These are phyloP conservation scores for Abelmoschus esculentus DNA, from an alignment of 345 rosid species.

Conservation along the genomic window DNA sequence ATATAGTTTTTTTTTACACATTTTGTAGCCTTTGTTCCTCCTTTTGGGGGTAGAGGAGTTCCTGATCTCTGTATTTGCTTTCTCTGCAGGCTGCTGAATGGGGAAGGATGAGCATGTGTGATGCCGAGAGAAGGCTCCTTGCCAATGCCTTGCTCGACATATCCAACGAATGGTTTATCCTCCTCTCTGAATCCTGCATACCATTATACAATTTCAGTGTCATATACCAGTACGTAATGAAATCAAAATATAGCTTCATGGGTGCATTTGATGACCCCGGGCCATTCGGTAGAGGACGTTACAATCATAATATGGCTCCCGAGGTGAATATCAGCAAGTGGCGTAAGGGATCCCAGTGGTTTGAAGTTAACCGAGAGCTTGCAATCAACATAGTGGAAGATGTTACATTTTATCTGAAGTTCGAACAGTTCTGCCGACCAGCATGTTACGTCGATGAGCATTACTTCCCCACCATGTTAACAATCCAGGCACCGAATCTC, in stretches of 20 bases:
- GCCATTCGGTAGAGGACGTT: conserved; percentile 83
- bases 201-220: conserved; percentile 72
- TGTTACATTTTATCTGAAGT: conserved; percentile 50
- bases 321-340: conserved; percentile 63
- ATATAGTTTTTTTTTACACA: background rate
- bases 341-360: conserved; percentile 98
- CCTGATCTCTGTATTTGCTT: conserved; percentile 10
- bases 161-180: conserved; percentile 81
- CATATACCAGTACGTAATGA: conserved; percentile 54
- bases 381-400: conserved; percentile 68
- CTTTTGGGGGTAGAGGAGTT: background rate
- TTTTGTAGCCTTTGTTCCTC: background rate
- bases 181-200: conserved; percentile 91
- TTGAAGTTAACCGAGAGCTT: conserved; percentile 67
- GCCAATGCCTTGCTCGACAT: conserved; percentile 90
- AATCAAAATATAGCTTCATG: conserved; percentile 63
- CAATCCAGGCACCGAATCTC: conserved; percentile 47
- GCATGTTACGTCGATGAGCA: conserved; percentile 92
- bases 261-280: conserved; percentile 91
- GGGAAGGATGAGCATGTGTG: conserved; percentile 98
- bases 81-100: conserved; percentile 65
- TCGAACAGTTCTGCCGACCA: conserved; percentile 69
- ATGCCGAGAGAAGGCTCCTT: conserved; percentile 84
- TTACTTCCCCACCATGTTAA: conserved; percentile 89
- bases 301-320: conserved; percentile 65